Conservation (phyloP, 2,329 filamentous ascomycete species). For the Fusarium sp. region DNA sequence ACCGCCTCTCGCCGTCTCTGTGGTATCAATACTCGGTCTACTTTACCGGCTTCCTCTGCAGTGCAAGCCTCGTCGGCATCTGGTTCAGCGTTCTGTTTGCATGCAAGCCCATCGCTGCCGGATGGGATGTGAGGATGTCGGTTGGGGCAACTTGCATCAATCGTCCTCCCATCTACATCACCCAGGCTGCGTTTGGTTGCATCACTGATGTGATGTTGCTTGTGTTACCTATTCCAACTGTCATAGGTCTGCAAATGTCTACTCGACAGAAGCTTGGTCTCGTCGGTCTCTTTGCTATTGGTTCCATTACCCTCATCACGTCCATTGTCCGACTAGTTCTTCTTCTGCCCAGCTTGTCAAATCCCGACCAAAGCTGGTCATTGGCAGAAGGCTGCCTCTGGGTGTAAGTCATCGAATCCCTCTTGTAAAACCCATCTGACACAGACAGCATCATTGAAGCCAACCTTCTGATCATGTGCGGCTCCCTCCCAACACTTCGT, state of each 20-base stretch:
- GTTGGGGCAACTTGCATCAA: background rate
- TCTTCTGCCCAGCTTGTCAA: background rate
- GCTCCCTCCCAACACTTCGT: background rate
- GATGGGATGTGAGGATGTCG: constrained; percentile 3
- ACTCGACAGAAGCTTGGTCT: background rate
- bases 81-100: constrained; percentile 18
- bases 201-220: constrained; percentile 8
- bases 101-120: background rate
- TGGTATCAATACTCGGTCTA: constrained; percentile 17
- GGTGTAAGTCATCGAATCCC: background rate
- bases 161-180: constrained; percentile 6
- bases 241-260: constrained; percentile 4
- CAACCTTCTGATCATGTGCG: constrained; percentile 8
- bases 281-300: background rate
- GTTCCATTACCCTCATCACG: constrained; percentile 2
- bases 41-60: background rate
- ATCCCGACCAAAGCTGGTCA: constrained; percentile 8
- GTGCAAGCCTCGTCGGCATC: background rate
- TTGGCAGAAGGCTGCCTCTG: constrained; percentile 10
- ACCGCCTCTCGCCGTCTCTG: background rate
- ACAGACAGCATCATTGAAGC: background rate
- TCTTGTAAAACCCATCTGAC: rapidly evolving
- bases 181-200: constrained; percentile 8
- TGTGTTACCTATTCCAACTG: background rate
- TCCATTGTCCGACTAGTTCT: constrained; percentile 6